Evolutionary conservation across 2,329 filamentous ascomycete genomes (phyloP), one percentile per base, ranked within the genome.

Genomic region (Apiospora arundinis): DNA sequence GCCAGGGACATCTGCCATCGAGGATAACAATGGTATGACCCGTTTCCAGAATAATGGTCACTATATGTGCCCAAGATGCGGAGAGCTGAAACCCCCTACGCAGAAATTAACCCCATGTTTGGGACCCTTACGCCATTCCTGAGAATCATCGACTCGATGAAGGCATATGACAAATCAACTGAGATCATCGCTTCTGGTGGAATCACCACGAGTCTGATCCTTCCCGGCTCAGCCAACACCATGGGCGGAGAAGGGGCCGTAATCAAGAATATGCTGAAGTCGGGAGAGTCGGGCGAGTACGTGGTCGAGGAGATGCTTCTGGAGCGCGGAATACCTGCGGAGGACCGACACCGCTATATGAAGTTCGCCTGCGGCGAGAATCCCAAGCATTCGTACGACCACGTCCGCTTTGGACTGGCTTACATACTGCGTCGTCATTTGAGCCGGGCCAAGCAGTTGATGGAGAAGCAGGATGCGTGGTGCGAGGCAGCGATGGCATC

Each of bases 291-390:
- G 78, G 77, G 28, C 0, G 83, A 85, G 70, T 79, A 80, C 14
- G 78, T 84, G 12, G 80, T 84, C 14, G 82, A 83, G 71, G 83
- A 84, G 67, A 74, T 85, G 65, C 74, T 84, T 12, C 76, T 85
- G 18, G 83, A 85, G 75, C 78, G 81, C 69, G 82, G 81, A 6
- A 70, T 84, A 8, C 78, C 80, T 0, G 32, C 72, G 16, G 70
- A 73, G 11, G 76, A 81, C 40, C 78, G 82, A 4, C 76, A 74
- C 76, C 84, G 83, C 75, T 85, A 85, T 70, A 81, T 85, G 78
- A 85, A 85, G 74, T 83, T 85, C 80, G 84, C 84, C 0, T 83
- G 83, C 72, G 84, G 84, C 11, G 84, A 85, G 75, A 86, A 85
- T 72, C 83, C 83, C n/a, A 82, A 80, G 70, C 45, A 71, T 0